Evolutionary conservation across 352 stramenopile species (phyloP).

Genomic region (Plasmopara halstedii): DNA sequence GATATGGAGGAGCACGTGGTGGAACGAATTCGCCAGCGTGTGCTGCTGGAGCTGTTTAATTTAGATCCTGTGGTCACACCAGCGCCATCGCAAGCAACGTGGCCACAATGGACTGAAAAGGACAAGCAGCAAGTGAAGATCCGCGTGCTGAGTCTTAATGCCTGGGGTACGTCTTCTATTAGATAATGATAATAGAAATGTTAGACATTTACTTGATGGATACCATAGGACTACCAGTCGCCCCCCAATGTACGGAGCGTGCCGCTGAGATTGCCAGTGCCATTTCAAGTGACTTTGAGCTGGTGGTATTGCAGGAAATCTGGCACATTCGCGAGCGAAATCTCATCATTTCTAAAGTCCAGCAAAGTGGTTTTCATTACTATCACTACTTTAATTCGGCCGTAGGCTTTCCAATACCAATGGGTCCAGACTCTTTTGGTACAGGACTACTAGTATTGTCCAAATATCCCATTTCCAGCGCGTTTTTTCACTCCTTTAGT

Average conservation of each 20-base stretch:
- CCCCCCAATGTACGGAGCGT: slow-evolving; percentile 60
- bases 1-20: slow-evolving; percentile 20
- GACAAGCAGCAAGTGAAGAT: slow-evolving; percentile 26
- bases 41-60: slow-evolving; percentile 52
- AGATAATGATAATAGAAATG: slow-evolving; percentile 9
- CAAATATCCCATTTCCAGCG: slow-evolving; percentile 51
- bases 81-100: slow-evolving; percentile 25
- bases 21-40: slow-evolving; percentile 37
- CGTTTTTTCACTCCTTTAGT: slow-evolving; percentile 69
- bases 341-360: slow-evolving; percentile 51
- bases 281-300: slow-evolving; percentile 54
- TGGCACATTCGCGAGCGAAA: slow-evolving; percentile 77
- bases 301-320: slow-evolving; percentile 82
- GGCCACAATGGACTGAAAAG: slow-evolving; percentile 20
- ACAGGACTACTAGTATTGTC: slow-evolving; percentile 72
- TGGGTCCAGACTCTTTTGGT: slow-evolving; percentile 64
- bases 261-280: slow-evolving; percentile 57
- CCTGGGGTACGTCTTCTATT: slow-evolving; percentile 43
- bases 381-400: slow-evolving; percentile 82
- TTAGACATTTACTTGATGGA: background rate
- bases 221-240: slow-evolving; percentile 46
- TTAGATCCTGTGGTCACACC: slow-evolving; percentile 44
- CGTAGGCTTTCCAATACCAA: slow-evolving; percentile 65
- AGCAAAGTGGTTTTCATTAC: slow-evolving; percentile 54
- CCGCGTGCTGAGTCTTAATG: slow-evolving; percentile 67